Percentiles rank a stretch among this genome's conserved stretches.
Evolutionary conservation across 139 green algal genomes (phyloP).

Genomic region (Chlorella sp.): DNA sequence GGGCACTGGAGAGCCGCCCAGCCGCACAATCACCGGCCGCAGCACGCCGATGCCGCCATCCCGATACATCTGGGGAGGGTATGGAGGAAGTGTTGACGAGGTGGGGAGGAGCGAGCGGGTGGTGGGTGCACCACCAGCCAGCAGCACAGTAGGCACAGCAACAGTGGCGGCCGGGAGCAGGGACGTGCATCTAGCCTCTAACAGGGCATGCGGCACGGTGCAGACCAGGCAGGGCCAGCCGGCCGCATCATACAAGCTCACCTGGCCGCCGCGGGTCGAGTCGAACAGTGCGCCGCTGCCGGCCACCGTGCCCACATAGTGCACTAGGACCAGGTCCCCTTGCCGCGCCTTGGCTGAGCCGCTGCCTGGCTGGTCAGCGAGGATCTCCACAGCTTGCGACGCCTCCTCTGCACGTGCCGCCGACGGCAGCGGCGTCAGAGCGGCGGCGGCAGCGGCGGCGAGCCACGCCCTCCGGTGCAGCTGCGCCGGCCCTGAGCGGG

Average conservation of each 20-base stretch:
- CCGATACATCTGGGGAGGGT: constrained; percentile 46
- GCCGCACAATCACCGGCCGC: constrained; percentile 38
- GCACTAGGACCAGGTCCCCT: constrained; percentile 51
- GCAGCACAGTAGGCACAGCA: too few species aligned
- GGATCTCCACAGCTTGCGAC: constrained; percentile 14
- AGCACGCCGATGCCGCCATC: constrained; percentile 56
- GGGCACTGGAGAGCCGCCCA: constrained; percentile 54
- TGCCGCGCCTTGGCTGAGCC: constrained; percentile 28
- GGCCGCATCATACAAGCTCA: not conserved
- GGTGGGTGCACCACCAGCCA: too few species aligned
- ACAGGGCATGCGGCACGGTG: too few species aligned
- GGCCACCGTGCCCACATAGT: constrained; percentile 48
- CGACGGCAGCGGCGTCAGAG: not conserved
- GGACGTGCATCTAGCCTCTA: too few species aligned
- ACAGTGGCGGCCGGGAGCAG: too few species aligned
- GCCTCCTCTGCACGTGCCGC: not conserved
- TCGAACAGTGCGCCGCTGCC: constrained; percentile 54
- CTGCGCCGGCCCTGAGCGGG: too few species aligned
- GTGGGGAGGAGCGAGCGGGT: not conserved
- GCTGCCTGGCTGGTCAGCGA: constrained; percentile 35
- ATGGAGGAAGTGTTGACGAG: not conserved
- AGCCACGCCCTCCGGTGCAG: too few species aligned
- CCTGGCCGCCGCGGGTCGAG: constrained; percentile 52
- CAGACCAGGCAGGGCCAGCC: too few species aligned
- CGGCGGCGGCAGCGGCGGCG: too few species aligned